A percentile compares a stretch with the other conserved stretches of the same genome.
Conservation (phyloP, 139 green algal species). For the Micromonas commoda region DNA sequence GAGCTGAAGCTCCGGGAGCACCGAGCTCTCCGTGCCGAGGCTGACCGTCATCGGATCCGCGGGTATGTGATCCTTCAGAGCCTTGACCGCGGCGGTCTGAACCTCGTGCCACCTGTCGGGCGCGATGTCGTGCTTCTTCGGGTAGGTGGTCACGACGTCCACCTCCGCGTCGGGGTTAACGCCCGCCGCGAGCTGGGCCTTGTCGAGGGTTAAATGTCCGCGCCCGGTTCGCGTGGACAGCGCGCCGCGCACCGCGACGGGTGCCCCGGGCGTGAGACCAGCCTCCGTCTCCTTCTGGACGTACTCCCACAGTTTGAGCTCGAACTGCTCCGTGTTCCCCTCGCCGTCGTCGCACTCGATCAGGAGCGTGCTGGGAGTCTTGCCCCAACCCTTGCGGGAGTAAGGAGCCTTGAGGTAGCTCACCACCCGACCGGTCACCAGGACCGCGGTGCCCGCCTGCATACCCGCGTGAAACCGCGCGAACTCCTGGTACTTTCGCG, state of each 20-base stretch:
- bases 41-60: conserved; percentile 22
- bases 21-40: conserved; percentile 25
- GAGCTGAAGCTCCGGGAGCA: conserved; percentile 34
- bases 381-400: not conserved
- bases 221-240: not conserved
- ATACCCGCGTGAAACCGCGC: not conserved
- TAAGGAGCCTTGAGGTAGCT: not conserved
- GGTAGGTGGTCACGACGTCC: conserved; percentile 21
- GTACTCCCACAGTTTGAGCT: conserved; percentile 3
- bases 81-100: not conserved
- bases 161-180: not conserved
- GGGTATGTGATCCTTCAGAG: not conserved
- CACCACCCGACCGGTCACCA: not conserved
- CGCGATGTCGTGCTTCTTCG: conserved; percentile 17
- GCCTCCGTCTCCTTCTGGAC: not conserved
- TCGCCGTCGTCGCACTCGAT: not conserved
- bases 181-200: not conserved
- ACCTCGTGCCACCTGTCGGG: conserved; percentile 13
- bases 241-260: not conserved
- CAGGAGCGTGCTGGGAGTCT: not conserved
- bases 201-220: not conserved
- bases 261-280: not conserved
- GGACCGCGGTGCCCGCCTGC: conserved; percentile 27
- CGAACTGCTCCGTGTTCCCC: not conserved
- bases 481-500: conserved; percentile 36